A percentile compares a stretch with the other conserved stretches of the same genome.
phyloP scores from a whole-genome alignment of 805 yeast species.

The Teunomyces panamensis region DNA sequence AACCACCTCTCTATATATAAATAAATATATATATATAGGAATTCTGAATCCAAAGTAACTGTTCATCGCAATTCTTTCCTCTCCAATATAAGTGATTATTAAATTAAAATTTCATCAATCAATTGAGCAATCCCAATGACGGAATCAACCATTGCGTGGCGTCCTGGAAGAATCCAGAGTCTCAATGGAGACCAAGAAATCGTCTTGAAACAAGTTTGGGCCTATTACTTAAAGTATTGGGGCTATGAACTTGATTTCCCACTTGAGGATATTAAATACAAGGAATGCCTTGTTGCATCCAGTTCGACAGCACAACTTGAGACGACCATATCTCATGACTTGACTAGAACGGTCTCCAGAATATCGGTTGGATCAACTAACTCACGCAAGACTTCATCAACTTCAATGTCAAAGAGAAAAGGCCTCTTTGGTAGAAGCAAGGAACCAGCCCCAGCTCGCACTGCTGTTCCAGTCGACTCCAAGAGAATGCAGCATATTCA shows the following conservation, averaged over 20 bases:
- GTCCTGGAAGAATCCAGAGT: conserved; percentile 39
- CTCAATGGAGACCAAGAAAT: conserved; percentile 53
- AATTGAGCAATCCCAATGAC: not conserved
- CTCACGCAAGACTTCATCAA: conserved; percentile 22
- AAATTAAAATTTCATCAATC: too few relatives aligned
- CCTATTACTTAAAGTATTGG: conserved; percentile 56
- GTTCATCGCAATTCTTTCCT: not conserved
- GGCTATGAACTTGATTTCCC: conserved; percentile 43
- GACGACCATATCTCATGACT: conserved; percentile 11
- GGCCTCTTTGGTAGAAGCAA: conserved; percentile 23
- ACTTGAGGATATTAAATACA: conserved; percentile 24
- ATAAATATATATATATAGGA: not conserved
- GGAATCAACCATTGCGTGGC: conserved; percentile 12
- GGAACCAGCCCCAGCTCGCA: conserved; percentile 8
- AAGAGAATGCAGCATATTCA: conserved; percentile 27
- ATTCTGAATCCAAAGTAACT: not conserved
- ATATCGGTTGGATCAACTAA: conserved; percentile 23
- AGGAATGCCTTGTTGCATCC: conserved; percentile 33
- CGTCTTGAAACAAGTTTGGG: conserved; percentile 69
- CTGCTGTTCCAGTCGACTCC: conserved; percentile 19
- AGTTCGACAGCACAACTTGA: conserved; percentile 12
- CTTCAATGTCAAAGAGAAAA: conserved; percentile 22
- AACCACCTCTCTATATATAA: not conserved
- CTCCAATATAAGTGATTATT: too few relatives aligned
- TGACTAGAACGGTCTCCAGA: conserved; percentile 21